Percentiles rank a stretch among this genome's conserved stretches.
Conservation (phyloP, 2,329 filamentous ascomycete species). For the Trichoderma arundinaceum region DNA sequence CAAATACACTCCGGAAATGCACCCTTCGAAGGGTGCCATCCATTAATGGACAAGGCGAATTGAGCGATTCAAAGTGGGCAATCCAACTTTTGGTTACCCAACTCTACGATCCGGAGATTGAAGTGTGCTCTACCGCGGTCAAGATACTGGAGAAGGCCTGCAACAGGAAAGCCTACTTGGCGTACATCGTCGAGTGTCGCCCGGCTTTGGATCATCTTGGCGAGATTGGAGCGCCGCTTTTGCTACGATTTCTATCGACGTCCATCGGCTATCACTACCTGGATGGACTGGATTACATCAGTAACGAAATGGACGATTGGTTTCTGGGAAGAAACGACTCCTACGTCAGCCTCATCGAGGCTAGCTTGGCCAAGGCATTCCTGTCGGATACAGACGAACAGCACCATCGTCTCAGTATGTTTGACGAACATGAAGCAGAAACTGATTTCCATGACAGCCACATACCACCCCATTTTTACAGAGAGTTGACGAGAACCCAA, state of each 20-base stretch:
- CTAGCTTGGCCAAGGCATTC: slow-evolving; percentile 88
- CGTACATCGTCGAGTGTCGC: slow-evolving; percentile 95
- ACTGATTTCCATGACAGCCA: slow-evolving; percentile 65
- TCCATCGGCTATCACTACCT: slow-evolving; percentile 98
- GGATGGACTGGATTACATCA: slow-evolving; percentile 96
- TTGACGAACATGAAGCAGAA: slow-evolving; percentile 62
- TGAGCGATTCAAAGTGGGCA: slow-evolving; percentile 87
- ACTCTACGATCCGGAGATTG: slow-evolving; percentile 94
- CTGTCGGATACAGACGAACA: slow-evolving; percentile 66
- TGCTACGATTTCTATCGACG: slow-evolving; percentile 91
- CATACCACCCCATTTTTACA: slow-evolving; percentile 97
- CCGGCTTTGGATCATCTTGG: slow-evolving; percentile 94
- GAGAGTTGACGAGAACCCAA: slow-evolving; percentile 87
- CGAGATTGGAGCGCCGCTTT: slow-evolving; percentile 91
- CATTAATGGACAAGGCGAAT: slow-evolving; percentile 45
- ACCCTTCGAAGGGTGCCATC: slow-evolving; percentile 61
- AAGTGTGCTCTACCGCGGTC: slow-evolving; percentile 94
- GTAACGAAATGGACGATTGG: slow-evolving; percentile 99
- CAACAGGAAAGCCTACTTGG: slow-evolving; percentile 86
- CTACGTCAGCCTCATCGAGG: slow-evolving; percentile 94
- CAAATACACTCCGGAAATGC: slow-evolving; percentile 85
- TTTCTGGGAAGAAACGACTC: slow-evolving; percentile 94
- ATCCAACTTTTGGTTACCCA: slow-evolving; percentile 97
- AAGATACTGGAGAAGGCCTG: slow-evolving; percentile 98
- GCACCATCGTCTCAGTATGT: slow-evolving; percentile 63